Evolutionary conservation across 2,329 filamentous ascomycete genomes (phyloP), one percentile per base, ranked within the genome.

Genomic region (Daldinia sp.): DNA sequence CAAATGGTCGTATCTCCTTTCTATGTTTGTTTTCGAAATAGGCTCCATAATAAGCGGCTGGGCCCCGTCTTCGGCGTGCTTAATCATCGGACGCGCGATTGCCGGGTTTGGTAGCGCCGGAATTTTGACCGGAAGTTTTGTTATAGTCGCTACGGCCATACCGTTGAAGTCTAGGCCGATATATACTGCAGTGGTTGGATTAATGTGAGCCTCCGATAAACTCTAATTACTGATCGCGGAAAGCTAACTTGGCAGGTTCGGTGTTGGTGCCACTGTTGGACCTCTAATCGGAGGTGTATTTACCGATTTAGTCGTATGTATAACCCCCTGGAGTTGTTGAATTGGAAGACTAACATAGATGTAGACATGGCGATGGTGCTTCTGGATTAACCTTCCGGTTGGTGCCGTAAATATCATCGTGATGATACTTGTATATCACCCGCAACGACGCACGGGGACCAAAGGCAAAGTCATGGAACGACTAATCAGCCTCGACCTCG

Each of bases 321-420:
- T 13, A 10, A 8, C 30, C 6, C 15, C 13, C 17, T n/a, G n/a
- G 4, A 10, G 15, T 0, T 1, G 23, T 3, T 21, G 3, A 25
- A 3, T 21, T 21, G 1, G 4, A 3, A 29, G 39, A 55, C 71
- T 61, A 70, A 63, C n/a, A 19, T n/a, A 0, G 3, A 30, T 11
- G 32, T 19, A 75, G 73, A 76, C 76, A 2, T 79, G 78, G 78
- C 71, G 78, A 47, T 79, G 77, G 77, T 79, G 77, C 63, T 80
- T 80, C 66, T 80, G 76, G 63, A 75, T 80, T 66, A 80, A 80
- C 61, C 70, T 80, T 3, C 78, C 78, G 1, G 68, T 79, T 23
- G 77, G 77, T 10, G 77, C 69, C n/a, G 70, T 75, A 19, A 75
- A 76, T 2, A 69, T 74, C 8, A 56, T 67, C 17, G 70, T 71